Conservation (phyloP, 1,139 yeast species). For the Candida sojae region DNA sequence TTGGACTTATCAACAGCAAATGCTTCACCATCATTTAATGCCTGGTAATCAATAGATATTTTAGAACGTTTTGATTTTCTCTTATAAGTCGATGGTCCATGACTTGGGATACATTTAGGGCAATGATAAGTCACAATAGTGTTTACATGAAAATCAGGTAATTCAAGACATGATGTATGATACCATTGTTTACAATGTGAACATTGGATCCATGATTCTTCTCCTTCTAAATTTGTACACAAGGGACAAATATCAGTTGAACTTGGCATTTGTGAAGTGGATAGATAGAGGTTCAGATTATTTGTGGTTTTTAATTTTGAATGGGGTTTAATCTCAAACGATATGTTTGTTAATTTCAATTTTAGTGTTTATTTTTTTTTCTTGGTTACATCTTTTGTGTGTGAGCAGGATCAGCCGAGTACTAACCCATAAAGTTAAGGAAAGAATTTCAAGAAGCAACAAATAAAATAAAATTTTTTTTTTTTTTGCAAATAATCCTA, state of each 20-base stretch:
- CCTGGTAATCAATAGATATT: slow-evolving; percentile 70
- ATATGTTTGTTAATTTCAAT: too few relatives aligned
- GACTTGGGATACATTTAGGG: slow-evolving; percentile 37
- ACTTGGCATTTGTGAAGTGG: slow-evolving; percentile 10
- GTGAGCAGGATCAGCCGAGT: slow-evolving; percentile 1
- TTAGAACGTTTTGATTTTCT: slow-evolving; percentile 60
- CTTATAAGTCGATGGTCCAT: slow-evolving; percentile 56
- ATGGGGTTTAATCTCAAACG: too few relatives aligned
- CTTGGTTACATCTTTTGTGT: neutral
- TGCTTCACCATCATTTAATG: slow-evolving; percentile 73
- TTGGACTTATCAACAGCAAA: slow-evolving; percentile 55
- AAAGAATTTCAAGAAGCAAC: neutral
- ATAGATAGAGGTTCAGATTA: neutral
- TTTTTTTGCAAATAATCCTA: too few relatives aligned
- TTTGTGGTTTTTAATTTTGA: too few relatives aligned
- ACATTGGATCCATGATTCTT: slow-evolving; percentile 59
- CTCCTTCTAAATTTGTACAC: slow-evolving; percentile 15
- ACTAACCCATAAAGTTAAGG: too few relatives aligned
- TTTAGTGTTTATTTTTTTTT: neutral
- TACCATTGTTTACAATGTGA: slow-evolving; percentile 63
- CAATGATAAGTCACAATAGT: slow-evolving; percentile 60
- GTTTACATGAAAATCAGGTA: slow-evolving; percentile 37
- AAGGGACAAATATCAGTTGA: slow-evolving; percentile 19
- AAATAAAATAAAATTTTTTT: too few relatives aligned
- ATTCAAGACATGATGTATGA: slow-evolving; percentile 53